Evolutionary conservation across 2,329 filamentous ascomycete genomes (phyloP).

Genomic region (Diplodia seriata): DNA sequence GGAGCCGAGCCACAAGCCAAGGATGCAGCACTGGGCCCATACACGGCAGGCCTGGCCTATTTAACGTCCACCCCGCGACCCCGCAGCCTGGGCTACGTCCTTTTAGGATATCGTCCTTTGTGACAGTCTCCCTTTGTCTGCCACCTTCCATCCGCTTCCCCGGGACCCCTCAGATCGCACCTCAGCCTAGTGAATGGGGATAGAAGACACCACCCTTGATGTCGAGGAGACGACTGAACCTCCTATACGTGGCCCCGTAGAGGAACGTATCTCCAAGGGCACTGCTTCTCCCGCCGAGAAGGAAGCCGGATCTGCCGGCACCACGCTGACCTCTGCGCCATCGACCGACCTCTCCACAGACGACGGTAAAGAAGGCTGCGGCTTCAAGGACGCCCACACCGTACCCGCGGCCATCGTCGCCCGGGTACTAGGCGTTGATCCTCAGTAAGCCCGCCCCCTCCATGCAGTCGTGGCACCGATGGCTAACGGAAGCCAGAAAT

Average conservation of each 20-base stretch:
- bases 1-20: conserved; percentile 22
- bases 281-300: conserved; percentile 20
- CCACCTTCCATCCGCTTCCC: conserved; percentile 6
- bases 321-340: conserved; percentile 23
- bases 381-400: conserved; percentile 46
- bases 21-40: conserved; percentile 12
- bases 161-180: conserved; percentile 22
- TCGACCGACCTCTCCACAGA: conserved; percentile 17
- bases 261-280: conserved; percentile 28
- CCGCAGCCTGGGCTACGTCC: conserved; percentile 19
- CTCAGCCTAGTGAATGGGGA: conserved; percentile 49
- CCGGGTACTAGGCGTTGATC: conserved; percentile 46
- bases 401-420: conserved; percentile 47
- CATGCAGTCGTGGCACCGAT: background rate
- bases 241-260: conserved; percentile 48
- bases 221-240: conserved; percentile 53
- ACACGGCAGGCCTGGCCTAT: conserved; percentile 17
- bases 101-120: conserved; percentile 26
- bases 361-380: conserved; percentile 30
- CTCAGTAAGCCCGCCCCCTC: conserved; percentile 39
- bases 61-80: conserved; percentile 26
- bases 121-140: conserved; percentile 16
- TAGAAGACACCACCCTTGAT: conserved; percentile 46
- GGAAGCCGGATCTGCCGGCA: conserved; percentile 9
- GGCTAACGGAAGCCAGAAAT: conserved; percentile 49